Percentiles rank a stretch among this genome's conserved stretches.
These are phyloP conservation scores for Sporisorium scitamineum DNA, from an alignment of 1,284 basidiomycete genomes.

Conservation along the genomic window DNA sequence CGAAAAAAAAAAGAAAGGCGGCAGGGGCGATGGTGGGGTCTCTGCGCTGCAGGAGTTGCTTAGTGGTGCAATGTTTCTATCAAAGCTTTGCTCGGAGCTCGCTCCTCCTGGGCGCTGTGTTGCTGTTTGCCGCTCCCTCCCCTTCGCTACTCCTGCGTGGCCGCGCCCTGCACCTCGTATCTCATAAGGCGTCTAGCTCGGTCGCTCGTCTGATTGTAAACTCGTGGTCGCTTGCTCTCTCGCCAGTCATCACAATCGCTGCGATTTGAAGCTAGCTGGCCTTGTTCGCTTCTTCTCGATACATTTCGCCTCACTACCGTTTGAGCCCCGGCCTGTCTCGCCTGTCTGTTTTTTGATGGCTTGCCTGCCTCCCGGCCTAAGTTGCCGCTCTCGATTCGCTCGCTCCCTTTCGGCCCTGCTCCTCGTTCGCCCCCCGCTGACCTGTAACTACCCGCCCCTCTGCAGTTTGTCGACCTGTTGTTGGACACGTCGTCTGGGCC, in stretches of 20 bases:
- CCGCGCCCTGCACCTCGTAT: neutral
- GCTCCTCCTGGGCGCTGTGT: neutral
- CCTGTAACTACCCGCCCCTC: constrained; percentile 4
- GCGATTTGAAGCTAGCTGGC: neutral
- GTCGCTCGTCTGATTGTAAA: neutral
- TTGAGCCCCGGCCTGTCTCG: neutral
- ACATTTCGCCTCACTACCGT: neutral
- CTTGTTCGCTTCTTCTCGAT: neutral
- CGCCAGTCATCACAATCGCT: neutral
- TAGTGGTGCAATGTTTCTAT: neutral
- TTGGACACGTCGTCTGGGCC: neutral
- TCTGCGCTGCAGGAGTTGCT: neutral
- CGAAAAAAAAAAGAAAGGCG: neutral
- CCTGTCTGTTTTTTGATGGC: neutral
- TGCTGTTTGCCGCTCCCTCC: constrained; percentile 18
- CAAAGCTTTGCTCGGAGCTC: neutral
- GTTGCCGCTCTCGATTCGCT: neutral
- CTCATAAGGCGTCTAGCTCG: constrained; percentile 30
- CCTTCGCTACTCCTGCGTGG: constrained; percentile 4
- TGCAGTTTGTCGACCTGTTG: neutral
- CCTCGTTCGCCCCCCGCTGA: neutral
- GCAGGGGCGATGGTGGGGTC: neutral
- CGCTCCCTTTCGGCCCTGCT: neutral
- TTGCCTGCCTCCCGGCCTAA: neutral
- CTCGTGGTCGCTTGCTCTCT: neutral